phyloP scores from a whole-genome alignment of 202 grass and related monocot genomes.

The Panicum hallii region DNA sequence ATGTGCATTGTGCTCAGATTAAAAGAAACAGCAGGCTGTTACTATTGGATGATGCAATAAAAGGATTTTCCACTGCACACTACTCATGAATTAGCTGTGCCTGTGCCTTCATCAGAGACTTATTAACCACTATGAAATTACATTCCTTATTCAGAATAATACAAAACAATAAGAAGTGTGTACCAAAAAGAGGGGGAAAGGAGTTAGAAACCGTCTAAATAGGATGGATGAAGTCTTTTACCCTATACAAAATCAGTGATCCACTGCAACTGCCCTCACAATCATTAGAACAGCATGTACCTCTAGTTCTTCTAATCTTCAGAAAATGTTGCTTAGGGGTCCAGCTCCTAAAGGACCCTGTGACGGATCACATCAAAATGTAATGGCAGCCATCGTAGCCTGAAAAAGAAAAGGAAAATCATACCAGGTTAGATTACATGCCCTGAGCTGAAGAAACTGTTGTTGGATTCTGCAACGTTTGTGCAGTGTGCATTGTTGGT shows the following conservation, averaged over 20 bases:
- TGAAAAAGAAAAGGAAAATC: conserved; percentile 35
- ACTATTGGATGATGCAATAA: neutral
- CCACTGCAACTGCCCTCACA: conserved; percentile 36
- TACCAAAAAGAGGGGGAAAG: conserved; percentile 1
- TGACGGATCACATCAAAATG: conserved; percentile 61
- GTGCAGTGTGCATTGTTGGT: neutral
- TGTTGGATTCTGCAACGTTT: neutral
- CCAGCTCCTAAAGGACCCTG: conserved; percentile 14
- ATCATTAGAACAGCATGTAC: conserved; percentile 42
- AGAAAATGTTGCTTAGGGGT: conserved; percentile 8
- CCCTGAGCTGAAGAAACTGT: neutral
- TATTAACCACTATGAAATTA: conserved; percentile 25
- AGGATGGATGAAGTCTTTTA: conserved; percentile 17
- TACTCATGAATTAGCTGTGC: neutral
- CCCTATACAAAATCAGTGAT: conserved; percentile 62
- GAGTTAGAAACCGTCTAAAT: conserved; percentile 41
- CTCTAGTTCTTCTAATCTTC: conserved; percentile 37
- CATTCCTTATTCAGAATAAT: conserved; percentile 45
- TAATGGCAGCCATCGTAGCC: conserved; percentile 75
- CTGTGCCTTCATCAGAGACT: conserved; percentile 10
- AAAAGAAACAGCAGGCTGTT: neutral
- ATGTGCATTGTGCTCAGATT: neutral
- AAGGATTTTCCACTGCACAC: neutral
- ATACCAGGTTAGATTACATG: conserved; percentile 8
- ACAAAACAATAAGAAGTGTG: conserved; percentile 41